Evolutionary conservation across 768 basidiomycete genomes (phyloP).

Genomic region (Austroboletus eburneus): DNA sequence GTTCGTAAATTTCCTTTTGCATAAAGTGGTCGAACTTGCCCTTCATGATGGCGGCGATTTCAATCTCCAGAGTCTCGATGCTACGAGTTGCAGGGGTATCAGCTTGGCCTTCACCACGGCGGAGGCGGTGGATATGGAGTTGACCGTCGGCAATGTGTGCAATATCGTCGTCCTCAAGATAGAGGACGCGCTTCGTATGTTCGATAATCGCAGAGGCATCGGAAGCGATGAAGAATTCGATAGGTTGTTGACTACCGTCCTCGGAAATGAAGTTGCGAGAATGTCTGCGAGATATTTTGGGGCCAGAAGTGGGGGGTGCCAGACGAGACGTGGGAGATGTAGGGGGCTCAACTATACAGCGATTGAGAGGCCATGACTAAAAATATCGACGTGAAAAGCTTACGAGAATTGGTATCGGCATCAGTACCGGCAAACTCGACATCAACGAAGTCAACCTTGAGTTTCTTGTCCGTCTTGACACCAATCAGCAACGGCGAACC

Average conservation of each 20-base stretch:
- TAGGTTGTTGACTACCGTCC: constrained; percentile 96
- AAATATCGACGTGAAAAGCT: constrained; percentile 14
- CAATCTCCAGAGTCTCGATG: constrained; percentile 97
- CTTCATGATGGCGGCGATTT: constrained; percentile 99
- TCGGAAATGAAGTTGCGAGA: constrained; percentile 98
- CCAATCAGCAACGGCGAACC: constrained; percentile 96
- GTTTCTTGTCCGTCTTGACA: constrained; percentile 99
- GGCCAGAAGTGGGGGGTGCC: constrained; percentile 52
- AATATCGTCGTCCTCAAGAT: constrained; percentile 98
- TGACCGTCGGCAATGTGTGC: constrained; percentile 97
- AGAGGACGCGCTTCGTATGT: constrained; percentile 98
- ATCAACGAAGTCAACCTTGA: constrained; percentile 99
- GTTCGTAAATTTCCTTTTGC: constrained; percentile 99
- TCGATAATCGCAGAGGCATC: constrained; percentile 96
- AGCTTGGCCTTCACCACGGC: constrained; percentile 71
- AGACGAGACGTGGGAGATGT: constrained; percentile 61
- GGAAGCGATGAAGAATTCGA: constrained; percentile 99
- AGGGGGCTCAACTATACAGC: constrained; percentile 38
- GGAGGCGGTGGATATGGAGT: constrained; percentile 97
- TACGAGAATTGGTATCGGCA: constrained; percentile 44
- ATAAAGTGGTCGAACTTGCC: constrained; percentile 99
- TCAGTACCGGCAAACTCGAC: constrained; percentile 89
- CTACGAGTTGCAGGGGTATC: constrained; percentile 69
- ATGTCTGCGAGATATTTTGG: constrained; percentile 88
- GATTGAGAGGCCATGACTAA: not conserved